Base-by-base conservation (phyloP, 768 basidiomycete species). In the Filobasidium wieringae region DNA sequence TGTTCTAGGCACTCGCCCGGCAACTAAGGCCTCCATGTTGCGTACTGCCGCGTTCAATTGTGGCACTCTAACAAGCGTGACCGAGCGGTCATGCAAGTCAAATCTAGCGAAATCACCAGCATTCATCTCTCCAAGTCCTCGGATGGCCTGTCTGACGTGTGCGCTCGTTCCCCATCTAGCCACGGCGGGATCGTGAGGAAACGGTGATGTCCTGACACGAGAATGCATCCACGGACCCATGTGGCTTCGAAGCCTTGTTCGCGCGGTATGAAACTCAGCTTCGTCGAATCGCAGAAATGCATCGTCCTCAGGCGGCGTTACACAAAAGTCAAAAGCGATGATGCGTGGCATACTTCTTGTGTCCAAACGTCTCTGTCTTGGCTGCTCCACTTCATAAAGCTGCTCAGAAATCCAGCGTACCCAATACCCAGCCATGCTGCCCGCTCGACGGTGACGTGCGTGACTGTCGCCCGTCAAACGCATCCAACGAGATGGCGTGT, bases 141-240 rank as follows among this genome's bases (percentile, higher is more conserved):
- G 24, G 17, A 56, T 54, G 29, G 37, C 26, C 40, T 61, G 60
- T 17, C 60, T 19, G n/a, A 61, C 60, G 31, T 61, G 60, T n/a
- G 60, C 55, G 17, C 54, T 51, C 2, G 60, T 61, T 14, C 60
- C 60, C 60, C 60, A 61, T 1, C 41, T 1, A 4, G 60, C 60
- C 7, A 29, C 30, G n/a, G 50, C 36, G 15, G 53, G 55, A 45
- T 61, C 60, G 12, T 15, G 32, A 2, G 41, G 49, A 26, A 54
- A 61, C 17, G 60, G 39, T 31, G 55, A 49, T 5, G 52, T 50
- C 49, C 60, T 45, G 15, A 61, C 52, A 15, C 60, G 47, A 8
- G 60, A 61, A 24, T 57, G 55, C 36, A 57, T 57, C 60, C 60
- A 61, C 1, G 60, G 60, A 11, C 60, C 60, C 24, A 57, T 14